These are phyloP conservation scores for Candida nemodendra DNA, from an alignment of 805 yeast genomes.

Conservation along the genomic window DNA sequence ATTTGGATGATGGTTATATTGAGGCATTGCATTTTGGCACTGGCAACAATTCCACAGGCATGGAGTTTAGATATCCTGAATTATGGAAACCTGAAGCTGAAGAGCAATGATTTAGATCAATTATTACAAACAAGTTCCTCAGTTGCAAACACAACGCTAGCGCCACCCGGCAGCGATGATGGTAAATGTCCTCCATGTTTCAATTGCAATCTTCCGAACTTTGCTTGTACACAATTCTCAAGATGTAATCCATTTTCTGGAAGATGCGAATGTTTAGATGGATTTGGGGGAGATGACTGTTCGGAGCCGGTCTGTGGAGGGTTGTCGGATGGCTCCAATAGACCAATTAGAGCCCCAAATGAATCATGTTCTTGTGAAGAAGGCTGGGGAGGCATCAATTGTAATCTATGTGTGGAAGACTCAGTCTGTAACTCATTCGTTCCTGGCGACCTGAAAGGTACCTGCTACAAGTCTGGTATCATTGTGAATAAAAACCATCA, in stretches of 20 bases:
- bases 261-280: constrained; percentile 85
- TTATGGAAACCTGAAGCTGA: no score
- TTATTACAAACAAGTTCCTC: no score
- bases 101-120: no score
- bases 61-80: no score
- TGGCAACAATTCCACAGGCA: no score
- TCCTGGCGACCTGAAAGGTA: constrained; percentile 81
- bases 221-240: constrained; percentile 87
- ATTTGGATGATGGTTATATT: no score
- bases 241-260: constrained; percentile 87
- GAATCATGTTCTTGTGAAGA: constrained; percentile 66
- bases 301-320: constrained; percentile 85
- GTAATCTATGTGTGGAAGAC: constrained; percentile 79
- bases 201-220: constrained; percentile 90
- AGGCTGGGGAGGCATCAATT: constrained; percentile 95
- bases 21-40: no score
- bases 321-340: constrained; percentile 55
- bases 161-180: constrained; percentile 3
- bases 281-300: constrained; percentile 94
- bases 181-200: constrained; percentile 85
- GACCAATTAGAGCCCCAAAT: constrained; percentile 62
- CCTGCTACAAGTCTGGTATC: constrained; percentile 85
- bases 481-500: constrained; percentile 79
- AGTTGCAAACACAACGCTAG: no score
- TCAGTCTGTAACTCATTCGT: constrained; percentile 78